phyloP scores from a whole-genome alignment of 129 eudicot species.

The Oenanthe sinensis region DNA sequence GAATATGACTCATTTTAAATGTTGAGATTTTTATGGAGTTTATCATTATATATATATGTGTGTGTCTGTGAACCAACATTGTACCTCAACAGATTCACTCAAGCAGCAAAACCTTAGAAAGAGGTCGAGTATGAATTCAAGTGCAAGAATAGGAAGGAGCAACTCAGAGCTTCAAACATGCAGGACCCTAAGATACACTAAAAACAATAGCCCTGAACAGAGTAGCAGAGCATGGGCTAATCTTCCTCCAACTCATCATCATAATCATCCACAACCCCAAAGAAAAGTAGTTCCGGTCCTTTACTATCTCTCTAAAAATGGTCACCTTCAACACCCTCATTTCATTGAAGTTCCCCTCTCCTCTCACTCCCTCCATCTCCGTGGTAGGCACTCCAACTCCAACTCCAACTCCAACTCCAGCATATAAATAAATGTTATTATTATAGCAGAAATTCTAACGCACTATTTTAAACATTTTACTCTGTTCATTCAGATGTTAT shows the following conservation, averaged over 20 bases:
- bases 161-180: slow-evolving; percentile 31
- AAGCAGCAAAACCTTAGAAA: not conserved
- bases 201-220: slow-evolving; percentile 45
- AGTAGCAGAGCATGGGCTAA: slow-evolving; percentile 43
- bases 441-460: not conserved
- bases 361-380: slow-evolving; percentile 62
- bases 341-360: slow-evolving; percentile 80
- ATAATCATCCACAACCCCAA: not conserved
- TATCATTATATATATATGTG: no score
- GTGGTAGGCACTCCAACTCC: no score
- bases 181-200: slow-evolving; percentile 23
- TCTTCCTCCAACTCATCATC: not conserved
- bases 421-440: no score
- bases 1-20: no score
- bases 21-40: no score
- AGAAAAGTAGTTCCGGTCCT: slow-evolving; percentile 58
- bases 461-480: not conserved
- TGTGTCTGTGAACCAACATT: no score
- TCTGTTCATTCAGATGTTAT: slow-evolving; percentile 41
- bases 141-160: slow-evolving; percentile 11
- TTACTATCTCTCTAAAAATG: slow-evolving; percentile 66
- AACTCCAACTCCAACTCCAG: no score
- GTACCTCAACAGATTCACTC: not conserved
- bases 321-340: slow-evolving; percentile 92
- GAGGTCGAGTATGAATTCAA: slow-evolving; percentile 10